phyloP scores from a whole-genome alignment of 2,329 filamentous ascomycete genomes.

The Neopestalotiopsis rosae region DNA sequence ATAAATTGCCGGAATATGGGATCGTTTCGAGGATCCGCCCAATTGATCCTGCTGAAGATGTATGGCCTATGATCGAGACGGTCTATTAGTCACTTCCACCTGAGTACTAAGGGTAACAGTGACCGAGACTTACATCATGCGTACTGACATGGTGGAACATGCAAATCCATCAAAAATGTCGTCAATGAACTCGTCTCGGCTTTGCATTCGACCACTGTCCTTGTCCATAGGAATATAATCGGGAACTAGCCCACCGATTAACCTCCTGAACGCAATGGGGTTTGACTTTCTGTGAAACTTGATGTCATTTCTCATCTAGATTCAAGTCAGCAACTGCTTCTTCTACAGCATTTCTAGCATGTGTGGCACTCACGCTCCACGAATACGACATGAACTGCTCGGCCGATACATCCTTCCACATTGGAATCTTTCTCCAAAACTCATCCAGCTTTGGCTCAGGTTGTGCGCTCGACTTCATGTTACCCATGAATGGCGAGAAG shows the following conservation, averaged over 20 bases:
- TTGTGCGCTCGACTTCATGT: background rate
- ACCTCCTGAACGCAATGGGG: slow-evolving; percentile 47
- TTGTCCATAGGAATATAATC: slow-evolving; percentile 48
- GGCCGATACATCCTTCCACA: slow-evolving; percentile 53
- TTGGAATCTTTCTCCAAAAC: slow-evolving; percentile 57
- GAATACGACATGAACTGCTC: slow-evolving; percentile 57
- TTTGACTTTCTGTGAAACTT: slow-evolving; percentile 41
- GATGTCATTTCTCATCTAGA: slow-evolving; percentile 54
- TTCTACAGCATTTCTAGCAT: slow-evolving; percentile 14
- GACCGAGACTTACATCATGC: slow-evolving; percentile 51
- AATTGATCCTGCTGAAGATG: slow-evolving; percentile 63
- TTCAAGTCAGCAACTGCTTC: slow-evolving; percentile 16
- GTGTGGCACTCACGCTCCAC: slow-evolving; percentile 52
- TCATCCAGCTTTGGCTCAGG: slow-evolving; percentile 31
- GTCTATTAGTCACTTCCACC: background rate
- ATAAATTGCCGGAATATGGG: slow-evolving; percentile 67
- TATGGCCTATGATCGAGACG: slow-evolving; percentile 50
- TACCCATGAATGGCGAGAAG: background rate
- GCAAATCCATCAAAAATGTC: slow-evolving; percentile 60
- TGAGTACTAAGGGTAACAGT: background rate
- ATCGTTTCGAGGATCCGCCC: slow-evolving; percentile 62
- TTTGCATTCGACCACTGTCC: slow-evolving; percentile 41
- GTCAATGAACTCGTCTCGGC: slow-evolving; percentile 56
- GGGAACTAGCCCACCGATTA: slow-evolving; percentile 57
- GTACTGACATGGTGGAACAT: slow-evolving; percentile 62